These are phyloP conservation scores for Termitomyces sp. DNA, from an alignment of 768 basidiomycete genomes.

Conservation along the genomic window DNA sequence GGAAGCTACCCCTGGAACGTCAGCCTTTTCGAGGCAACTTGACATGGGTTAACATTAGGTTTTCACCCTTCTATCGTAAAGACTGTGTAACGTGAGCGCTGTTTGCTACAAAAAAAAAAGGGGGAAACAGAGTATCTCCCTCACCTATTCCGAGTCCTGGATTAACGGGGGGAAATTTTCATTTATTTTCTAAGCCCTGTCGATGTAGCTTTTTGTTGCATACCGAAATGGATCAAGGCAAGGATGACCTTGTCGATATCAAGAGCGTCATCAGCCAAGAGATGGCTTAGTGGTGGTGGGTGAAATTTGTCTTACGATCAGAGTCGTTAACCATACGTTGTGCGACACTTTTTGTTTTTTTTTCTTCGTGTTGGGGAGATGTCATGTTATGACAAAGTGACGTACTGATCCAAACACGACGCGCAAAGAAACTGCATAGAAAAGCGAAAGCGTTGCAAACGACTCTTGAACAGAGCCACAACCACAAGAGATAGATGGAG, in stretches of 20 bases:
- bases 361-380: too few species aligned
- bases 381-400: conserved; percentile 14
- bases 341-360: conserved; percentile 27
- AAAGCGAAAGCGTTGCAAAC: too few species aligned
- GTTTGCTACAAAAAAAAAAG: too few species aligned
- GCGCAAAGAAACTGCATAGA: conserved; percentile 43
- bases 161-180: too few species aligned
- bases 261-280: background rate
- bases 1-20: conserved; percentile 21
- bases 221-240: conserved; percentile 39
- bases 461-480: background rate
- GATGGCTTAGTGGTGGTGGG: background rate
- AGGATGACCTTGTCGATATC: conserved; percentile 34
- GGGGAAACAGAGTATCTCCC: too few species aligned
- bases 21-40: background rate
- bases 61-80: conserved; percentile 42
- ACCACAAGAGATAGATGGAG: too few species aligned
- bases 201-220: conserved; percentile 12
- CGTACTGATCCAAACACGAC: conserved; percentile 45
- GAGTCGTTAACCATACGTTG: conserved; percentile 32
- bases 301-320: conserved; percentile 32
- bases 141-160: conserved; percentile 37
- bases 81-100: conserved; percentile 23
- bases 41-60: too few species aligned
- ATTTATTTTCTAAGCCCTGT: too few species aligned